Percentiles rank a stretch among this genome's conserved stretches.
These are phyloP conservation scores for Protea cynaroides DNA, from an alignment of 164 flowering plant species.

Conservation along the genomic window DNA sequence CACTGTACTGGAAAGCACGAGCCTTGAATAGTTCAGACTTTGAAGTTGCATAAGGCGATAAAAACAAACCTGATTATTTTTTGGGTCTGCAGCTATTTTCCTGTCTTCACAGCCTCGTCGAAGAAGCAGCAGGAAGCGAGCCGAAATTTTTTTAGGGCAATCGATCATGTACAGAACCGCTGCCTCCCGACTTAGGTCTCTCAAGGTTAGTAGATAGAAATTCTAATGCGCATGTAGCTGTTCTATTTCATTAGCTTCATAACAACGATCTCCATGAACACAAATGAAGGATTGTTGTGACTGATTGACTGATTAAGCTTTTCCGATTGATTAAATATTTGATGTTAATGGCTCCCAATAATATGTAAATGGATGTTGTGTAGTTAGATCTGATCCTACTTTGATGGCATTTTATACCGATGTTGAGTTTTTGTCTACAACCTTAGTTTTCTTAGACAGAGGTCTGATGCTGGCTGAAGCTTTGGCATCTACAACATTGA, in stretches of 20 bases:
- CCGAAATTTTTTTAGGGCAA: constrained; percentile 11
- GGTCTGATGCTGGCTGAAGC: not conserved
- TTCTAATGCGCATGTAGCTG: not conserved
- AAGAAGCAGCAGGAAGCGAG: not conserved
- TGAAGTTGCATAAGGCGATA: too few species aligned
- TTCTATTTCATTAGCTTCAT: not conserved
- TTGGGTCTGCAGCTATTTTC: too few species aligned
- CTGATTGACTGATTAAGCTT: too few species aligned
- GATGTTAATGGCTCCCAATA: too few species aligned
- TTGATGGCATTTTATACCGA: not conserved
- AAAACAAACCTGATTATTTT: too few species aligned
- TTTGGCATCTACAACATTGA: not conserved
- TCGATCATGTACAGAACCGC: constrained; percentile 55
- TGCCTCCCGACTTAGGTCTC: constrained; percentile 52
- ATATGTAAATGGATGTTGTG: not conserved
- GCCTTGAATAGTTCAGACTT: too few species aligned
- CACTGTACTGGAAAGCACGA: too few species aligned
- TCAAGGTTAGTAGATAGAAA: constrained; percentile 39
- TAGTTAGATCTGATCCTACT: not conserved
- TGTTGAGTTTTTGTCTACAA: not conserved
- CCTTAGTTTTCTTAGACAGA: not conserved
- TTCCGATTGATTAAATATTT: too few species aligned
- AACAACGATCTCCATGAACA: constrained; percentile 9
- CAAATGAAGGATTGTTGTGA: constrained; percentile 13
- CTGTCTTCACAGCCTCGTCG: not conserved